Conservation (phyloP, 2,329 filamentous ascomycete species). For the Pestalotiopsis sp. region DNA sequence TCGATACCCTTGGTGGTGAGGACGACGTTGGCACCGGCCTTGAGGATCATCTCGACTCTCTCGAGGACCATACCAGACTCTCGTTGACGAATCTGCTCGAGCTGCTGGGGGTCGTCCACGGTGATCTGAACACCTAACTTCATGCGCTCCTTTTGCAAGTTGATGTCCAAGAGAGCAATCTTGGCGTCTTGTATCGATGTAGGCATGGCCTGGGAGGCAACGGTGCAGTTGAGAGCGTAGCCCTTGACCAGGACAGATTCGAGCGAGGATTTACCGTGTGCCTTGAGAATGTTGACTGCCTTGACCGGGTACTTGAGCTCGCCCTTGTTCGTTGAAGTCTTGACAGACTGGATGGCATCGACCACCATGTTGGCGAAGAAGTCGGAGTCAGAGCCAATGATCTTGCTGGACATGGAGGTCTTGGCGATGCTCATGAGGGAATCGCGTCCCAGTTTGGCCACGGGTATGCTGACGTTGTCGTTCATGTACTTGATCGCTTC, state of each 20-base stretch:
- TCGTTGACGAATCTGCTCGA: conserved; percentile 94
- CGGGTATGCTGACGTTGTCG: conserved; percentile 96
- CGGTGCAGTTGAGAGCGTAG: conserved; percentile 97
- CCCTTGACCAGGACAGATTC: conserved; percentile 94
- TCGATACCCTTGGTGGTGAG: conserved; percentile 99
- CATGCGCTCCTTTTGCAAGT: conserved; percentile 98
- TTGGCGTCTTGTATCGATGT: conserved; percentile 91
- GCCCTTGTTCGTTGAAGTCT: conserved; percentile 85
- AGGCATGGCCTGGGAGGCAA: conserved; percentile 97
- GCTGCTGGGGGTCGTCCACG: conserved; percentile 93
- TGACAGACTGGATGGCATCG: conserved; percentile 93
- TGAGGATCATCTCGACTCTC: conserved; percentile 94
- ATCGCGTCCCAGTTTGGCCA: conserved; percentile 87
- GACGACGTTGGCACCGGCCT: conserved; percentile 94
- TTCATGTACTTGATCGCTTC: conserved; percentile 99
- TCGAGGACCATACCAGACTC: conserved; percentile 94
- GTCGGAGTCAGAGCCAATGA: conserved; percentile 92
- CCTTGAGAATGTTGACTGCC: conserved; percentile 98
- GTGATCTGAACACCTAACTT: conserved; percentile 99
- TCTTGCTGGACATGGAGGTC: conserved; percentile 99
- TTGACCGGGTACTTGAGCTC: conserved; percentile 98
- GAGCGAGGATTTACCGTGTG: conserved; percentile 87
- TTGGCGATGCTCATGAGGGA: conserved; percentile 94
- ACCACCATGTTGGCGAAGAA: conserved; percentile 99
- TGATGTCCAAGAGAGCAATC: conserved; percentile 97